Evolutionary conservation across 768 basidiomycete genomes (phyloP), one percentile per base, ranked within the genome.

Genomic region (Lactarius pseudohatsudake): DNA sequence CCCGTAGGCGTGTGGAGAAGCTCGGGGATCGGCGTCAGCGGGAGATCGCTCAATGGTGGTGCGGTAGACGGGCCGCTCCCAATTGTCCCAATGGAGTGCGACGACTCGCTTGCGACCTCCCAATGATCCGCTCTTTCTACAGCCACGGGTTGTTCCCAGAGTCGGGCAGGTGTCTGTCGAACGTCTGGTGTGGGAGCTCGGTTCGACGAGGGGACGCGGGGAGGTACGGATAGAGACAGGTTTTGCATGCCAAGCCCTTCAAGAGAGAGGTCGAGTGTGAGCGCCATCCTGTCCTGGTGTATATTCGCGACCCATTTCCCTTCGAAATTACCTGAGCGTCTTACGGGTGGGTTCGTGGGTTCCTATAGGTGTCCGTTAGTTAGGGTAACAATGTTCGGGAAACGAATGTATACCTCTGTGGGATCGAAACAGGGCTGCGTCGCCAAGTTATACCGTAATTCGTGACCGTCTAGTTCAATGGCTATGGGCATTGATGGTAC

Each of bases 11-110:
- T 67, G 34, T 47, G 58, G n/a, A 67, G 58, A 2, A 67, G 50
- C 58, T 67, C 66, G 15, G 66, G 62, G n/a, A 67, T 67, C 10
- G 66, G 66, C 20, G 62, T 64, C 58, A 67, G 53, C n/a, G 66
- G 66, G 62, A 67, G 58, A n/a, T 67, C 66, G 53, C 62, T 67
- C 58, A 67, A 55, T 2, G 62, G 34, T 9, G 66, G 47, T n/a
- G 62, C 62, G 28, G 54, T 64, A 18, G 66, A 67, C 16, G 66
- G 66, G 58, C 62, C 15, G 16, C 66, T 67, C 9, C 66, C 62
- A 13, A 64, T 2, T 3, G 62, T 30, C 28, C 32, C 26, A 62
- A 67, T 45, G 36, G 66, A 67, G 43, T 60, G 62, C 13, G 66
- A 64, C 4, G 57, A 59, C 53, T 56, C 18, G 43, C 54, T 57